Percentiles rank a stretch among this genome's conserved stretches.
These are phyloP conservation scores for Xylaria sp. DNA, from an alignment of 2,329 filamentous ascomycete species.

Conservation along the genomic window DNA sequence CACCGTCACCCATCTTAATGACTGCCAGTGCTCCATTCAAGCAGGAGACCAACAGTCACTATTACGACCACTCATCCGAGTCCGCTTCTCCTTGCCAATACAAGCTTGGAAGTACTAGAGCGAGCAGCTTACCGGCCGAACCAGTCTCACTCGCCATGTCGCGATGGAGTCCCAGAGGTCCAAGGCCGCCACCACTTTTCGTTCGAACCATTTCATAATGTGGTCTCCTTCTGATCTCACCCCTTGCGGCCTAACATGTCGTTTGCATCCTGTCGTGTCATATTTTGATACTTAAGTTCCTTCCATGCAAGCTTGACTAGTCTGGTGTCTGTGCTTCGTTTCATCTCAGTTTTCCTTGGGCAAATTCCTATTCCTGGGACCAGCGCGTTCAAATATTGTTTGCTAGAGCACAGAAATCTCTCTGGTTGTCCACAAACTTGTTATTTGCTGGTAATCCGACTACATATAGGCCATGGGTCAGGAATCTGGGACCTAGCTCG, in stretches of 20 bases:
- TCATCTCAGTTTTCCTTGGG: neutral
- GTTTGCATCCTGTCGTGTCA: slow-evolving; percentile 11
- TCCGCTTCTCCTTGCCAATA: neutral
- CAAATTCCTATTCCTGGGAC: neutral
- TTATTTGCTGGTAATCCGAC: slow-evolving; percentile 6
- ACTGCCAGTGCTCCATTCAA: slow-evolving; percentile 8
- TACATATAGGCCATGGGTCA: neutral
- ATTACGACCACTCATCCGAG: slow-evolving; percentile 19
- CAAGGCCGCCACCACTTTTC: neutral
- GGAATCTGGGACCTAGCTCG: neutral
- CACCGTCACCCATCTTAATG: slow-evolving; percentile 12
- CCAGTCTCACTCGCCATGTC: neutral
- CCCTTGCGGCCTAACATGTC: slow-evolving; percentile 18
- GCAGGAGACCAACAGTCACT: slow-evolving; percentile 15
- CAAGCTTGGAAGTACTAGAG: slow-evolving; percentile 9
- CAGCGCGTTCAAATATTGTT: neutral
- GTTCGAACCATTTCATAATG: neutral
- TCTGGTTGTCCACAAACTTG: neutral
- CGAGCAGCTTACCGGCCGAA: slow-evolving; percentile 4
- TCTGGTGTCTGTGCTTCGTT: slow-evolving; percentile 9
- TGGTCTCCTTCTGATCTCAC: neutral
- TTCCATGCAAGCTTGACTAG: slow-evolving; percentile 7
- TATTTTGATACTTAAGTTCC: slow-evolving; percentile 11
- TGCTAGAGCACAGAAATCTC: slow-evolving; percentile 1
- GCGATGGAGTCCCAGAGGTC: neutral